Evolutionary conservation across 2,329 filamentous ascomycete species (phyloP), one percentile per base, ranked within the genome.

Genomic region (Byssoonygena ceratinophila): DNA sequence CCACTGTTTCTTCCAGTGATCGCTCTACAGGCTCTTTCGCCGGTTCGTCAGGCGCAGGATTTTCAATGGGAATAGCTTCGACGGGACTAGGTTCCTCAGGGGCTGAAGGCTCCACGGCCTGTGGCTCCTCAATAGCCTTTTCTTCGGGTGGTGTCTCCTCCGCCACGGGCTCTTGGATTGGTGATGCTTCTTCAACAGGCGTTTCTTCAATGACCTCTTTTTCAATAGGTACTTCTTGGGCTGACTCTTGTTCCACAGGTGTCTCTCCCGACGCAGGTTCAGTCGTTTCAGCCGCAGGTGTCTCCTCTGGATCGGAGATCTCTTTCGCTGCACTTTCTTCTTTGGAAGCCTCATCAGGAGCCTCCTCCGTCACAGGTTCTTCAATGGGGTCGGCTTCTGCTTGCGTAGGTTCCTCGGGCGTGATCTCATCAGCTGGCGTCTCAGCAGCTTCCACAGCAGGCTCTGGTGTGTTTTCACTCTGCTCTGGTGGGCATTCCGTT

Each of bases 111-210:
- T 58, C 56, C 7, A 45, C 44, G 32, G 58, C 52, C 53, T 55
- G 20, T 9, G 53, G 36, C 37, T 54, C 56, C 14, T 59, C 58
- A 6, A 58, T 54, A 20, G 48, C 52, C 11, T 55, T 37, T 14
- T 58, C 53, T 51, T 61, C 55, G 11, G 25, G 37, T 31, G 37
- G 52, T 37, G 57, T 39, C 43, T 59, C 61, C 36, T 56, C 51
- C 11, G 49, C 45, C 12, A 53, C 53, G 40, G 58, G 32, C 12
- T 59, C 41, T 11, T 58, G 51, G 40, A 54, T 46, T 16, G 20
- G 36, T 11, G 41, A 16, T 29, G 16, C 37, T 27, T 46, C n/a
- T 31, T 37, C 46, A 23, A 27, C 47, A 8, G 22, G 29, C 8
- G 22, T 29, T 40, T 52, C 50, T 18, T 51, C 37, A 7, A 20